These are phyloP conservation scores for Nigrospora sphaerica DNA, from an alignment of 2,329 filamentous ascomycete genomes.

Conservation along the genomic window DNA sequence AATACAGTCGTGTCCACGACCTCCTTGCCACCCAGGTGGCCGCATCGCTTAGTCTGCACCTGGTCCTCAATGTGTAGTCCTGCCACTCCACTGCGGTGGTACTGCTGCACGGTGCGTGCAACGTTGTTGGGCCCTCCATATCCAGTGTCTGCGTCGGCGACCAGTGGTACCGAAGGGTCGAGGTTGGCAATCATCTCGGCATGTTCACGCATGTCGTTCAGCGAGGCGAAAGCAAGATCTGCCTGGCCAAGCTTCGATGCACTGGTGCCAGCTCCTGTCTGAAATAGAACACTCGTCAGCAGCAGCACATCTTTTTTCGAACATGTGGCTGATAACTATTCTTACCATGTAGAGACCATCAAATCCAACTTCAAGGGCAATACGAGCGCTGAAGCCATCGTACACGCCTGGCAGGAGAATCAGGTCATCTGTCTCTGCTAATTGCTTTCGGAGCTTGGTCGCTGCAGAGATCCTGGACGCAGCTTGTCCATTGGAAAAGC, in stretches of 20 bases:
- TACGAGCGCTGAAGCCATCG: conserved; percentile 4
- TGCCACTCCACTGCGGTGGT: conserved; percentile 20
- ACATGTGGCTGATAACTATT: no score
- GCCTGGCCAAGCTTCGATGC: conserved; percentile 55
- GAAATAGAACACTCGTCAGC: no score
- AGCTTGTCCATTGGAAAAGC: no score
- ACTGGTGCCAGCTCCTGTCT: no score
- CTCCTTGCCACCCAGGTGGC: conserved; percentile 28
- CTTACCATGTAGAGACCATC: no score
- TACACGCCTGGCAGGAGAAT: conserved; percentile 5
- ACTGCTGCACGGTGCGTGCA: conserved; percentile 33
- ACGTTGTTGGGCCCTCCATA: conserved; percentile 48
- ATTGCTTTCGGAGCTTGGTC: no score
- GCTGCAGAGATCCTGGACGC: no score
- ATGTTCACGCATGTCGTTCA: conserved; percentile 56
- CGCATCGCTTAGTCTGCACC: conserved; percentile 28
- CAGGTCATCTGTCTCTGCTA: no score
- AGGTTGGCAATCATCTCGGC: conserved; percentile 59
- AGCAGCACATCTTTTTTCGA: no score
- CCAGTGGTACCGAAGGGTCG: conserved; percentile 46
- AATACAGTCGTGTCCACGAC: conserved; percentile 15
- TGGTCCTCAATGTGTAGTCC: conserved; percentile 27
- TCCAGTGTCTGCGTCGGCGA: conserved; percentile 55
- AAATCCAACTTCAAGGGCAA: conserved; percentile 5
- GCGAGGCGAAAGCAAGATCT: conserved; percentile 54